Conservation (phyloP, 805 yeast species). For the Lachancea sp. region DNA sequence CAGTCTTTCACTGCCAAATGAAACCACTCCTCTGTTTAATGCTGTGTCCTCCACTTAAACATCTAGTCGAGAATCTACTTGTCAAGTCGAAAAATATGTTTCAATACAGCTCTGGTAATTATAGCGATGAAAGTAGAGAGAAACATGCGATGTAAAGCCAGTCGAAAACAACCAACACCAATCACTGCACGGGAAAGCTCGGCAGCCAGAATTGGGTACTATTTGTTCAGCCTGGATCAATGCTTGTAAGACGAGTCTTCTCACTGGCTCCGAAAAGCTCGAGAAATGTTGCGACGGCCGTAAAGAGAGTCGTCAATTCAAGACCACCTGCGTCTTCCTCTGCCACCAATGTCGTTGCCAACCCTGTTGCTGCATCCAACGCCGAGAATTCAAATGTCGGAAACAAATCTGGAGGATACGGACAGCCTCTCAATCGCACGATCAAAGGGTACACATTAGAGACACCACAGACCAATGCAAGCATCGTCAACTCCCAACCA, state of each 20-base stretch:
- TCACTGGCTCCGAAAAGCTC: background rate
- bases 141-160: background rate
- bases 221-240: background rate
- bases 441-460: slow-evolving; percentile 2
- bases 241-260: background rate
- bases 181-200: too few species aligned
- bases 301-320: slow-evolving; percentile 1
- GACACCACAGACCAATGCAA: background rate
- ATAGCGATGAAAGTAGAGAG: too few species aligned
- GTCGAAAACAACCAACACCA: background rate
- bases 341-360: background rate
- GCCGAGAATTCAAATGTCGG: background rate
- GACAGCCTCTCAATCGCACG: background rate
- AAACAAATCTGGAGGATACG: background rate
- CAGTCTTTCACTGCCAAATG: too few species aligned
- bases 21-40: too few species aligned
- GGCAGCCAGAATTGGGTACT: background rate
- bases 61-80: too few species aligned
- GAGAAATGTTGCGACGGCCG: slow-evolving; percentile 5
- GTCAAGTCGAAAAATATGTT: too few species aligned
- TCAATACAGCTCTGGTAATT: too few species aligned
- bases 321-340: slow-evolving; percentile 2
- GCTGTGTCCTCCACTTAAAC: too few species aligned
- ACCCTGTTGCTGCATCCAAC: background rate
- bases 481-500: background rate